Evolutionary conservation across 1,284 basidiomycete genomes (phyloP).

Genomic region (Pascua guehoae): DNA sequence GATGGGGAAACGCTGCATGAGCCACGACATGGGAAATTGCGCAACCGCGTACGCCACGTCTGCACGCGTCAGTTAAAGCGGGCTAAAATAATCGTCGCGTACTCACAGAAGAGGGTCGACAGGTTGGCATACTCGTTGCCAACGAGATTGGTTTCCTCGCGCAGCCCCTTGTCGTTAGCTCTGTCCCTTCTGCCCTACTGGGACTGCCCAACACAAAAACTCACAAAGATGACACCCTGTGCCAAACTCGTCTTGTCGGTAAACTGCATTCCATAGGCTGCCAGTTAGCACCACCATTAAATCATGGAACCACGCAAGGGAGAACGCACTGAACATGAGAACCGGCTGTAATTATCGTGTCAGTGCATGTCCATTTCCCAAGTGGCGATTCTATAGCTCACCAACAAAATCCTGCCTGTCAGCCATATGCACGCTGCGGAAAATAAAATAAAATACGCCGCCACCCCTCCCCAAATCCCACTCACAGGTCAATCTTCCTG

Average conservation of each 20-base stretch:
- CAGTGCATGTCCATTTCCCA: too few species aligned
- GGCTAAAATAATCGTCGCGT: too few species aligned
- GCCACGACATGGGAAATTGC: constrained; percentile 24
- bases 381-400: too few species aligned
- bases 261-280: constrained; percentile 8
- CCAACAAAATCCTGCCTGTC: too few species aligned
- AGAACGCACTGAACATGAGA: constrained; percentile 7
- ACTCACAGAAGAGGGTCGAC: constrained; percentile 15
- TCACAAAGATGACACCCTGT: constrained; percentile 19
- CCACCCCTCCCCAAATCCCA: too few species aligned
- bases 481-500: constrained; percentile 11
- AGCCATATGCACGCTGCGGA: too few species aligned
- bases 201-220: too few species aligned
- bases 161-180: constrained; percentile 2
- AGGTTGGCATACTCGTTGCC: constrained; percentile 23
- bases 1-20: constrained; percentile 28
- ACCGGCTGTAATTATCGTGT: background rate
- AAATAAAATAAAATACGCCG: too few species aligned
- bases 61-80: background rate
- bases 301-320: background rate
- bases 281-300: background rate
- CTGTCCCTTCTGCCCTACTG: too few species aligned
- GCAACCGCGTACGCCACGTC: constrained; percentile 25
- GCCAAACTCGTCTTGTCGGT: constrained; percentile 18
- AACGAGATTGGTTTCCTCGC: constrained; percentile 15